Base-by-base conservation (phyloP, 495 filamentous ascomycete genomes). In the Penicillium silybi region DNA sequence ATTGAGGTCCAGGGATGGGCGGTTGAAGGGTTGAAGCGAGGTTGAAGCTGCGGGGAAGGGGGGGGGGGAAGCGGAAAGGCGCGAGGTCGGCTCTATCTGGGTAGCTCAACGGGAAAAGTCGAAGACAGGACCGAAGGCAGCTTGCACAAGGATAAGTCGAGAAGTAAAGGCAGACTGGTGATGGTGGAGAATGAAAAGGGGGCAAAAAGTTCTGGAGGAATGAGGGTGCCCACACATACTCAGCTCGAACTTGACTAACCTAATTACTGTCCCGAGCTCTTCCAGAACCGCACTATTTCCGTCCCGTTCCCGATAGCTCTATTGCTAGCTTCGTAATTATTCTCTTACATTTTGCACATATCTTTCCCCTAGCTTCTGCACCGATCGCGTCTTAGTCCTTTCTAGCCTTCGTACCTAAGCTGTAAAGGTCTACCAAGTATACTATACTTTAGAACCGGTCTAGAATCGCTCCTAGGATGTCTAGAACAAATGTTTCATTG, bases 1-100 rank as follows among this genome's bases (percentile, higher is more conserved):
- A 48, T 50, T 55, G 47, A 46, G 20, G 64, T 4, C 78, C 74
- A 9, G 64, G 59, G 11, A 65, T 62, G 22, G 23, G 32, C 15
- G 46, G 16, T 19, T 51, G 38, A 52, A 41, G 53, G 46, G 16
- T 19, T 51, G 38, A 52, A 41, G 53, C 40, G 41, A 35, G 39
- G 39, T 47, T 11, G 22, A 46, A 35, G 45, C 58, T 59, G 61
- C 57, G 56, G 56, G 59, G 58, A 61, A 59, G 50, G 47, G 52
- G 55, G 45, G 41, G 25, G 50, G 50, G 32, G 25, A n/a, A n/a
- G 26, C 40, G 48, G 41, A 51, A 41, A 48, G 44, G 49, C 27
- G 50, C 54, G 39, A 46, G 43, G 49, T 60, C 45, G 47, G 53
- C 56, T 63, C 54, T 61, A 58, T 54, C 47, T 20, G 16, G 20